Evolutionary conservation across 106 monocot genomes (phyloP).

Genomic region (Chionographis japonica): DNA sequence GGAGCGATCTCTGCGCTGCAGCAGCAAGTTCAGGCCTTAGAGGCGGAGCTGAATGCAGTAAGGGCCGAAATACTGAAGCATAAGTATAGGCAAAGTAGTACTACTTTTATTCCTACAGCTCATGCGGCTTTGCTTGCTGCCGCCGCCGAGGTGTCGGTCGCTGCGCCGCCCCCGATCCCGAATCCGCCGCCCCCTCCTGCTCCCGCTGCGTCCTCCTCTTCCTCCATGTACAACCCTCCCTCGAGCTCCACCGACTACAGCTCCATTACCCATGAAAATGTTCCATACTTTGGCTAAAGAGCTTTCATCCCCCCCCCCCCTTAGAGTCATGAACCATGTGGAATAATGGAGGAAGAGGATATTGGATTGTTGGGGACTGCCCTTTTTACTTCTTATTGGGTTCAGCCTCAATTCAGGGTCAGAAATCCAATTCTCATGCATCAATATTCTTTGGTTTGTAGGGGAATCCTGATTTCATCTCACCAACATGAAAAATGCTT

Average conservation of each 20-base stretch:
- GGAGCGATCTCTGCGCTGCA: constrained; percentile 71
- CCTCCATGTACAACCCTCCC: constrained; percentile 61
- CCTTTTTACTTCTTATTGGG: not conserved
- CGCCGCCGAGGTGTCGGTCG: constrained; percentile 20
- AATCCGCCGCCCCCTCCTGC: constrained; percentile 4
- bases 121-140: constrained; percentile 20
- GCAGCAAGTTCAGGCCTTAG: constrained; percentile 72
- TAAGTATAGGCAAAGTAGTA: constrained; percentile 36
- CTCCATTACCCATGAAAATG: constrained; percentile 85
- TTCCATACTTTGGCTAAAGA: constrained; percentile 57
- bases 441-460: no score
- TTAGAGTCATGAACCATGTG: not conserved
- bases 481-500: no score
- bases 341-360: not conserved
- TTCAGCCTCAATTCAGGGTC: not conserved
- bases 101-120: constrained; percentile 26
- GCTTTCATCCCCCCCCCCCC: not conserved
- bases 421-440: not conserved
- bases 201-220: constrained; percentile 15
- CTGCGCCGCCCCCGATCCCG: constrained; percentile 14
- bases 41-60: constrained; percentile 55
- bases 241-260: constrained; percentile 85
- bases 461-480: no score
- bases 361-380: not conserved
- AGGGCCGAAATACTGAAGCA: constrained; percentile 63